A percentile compares a stretch with the other conserved stretches of the same genome.
Evolutionary conservation across 2,329 filamentous ascomycete species (phyloP).

Genomic region (Colletotrichum sp.): DNA sequence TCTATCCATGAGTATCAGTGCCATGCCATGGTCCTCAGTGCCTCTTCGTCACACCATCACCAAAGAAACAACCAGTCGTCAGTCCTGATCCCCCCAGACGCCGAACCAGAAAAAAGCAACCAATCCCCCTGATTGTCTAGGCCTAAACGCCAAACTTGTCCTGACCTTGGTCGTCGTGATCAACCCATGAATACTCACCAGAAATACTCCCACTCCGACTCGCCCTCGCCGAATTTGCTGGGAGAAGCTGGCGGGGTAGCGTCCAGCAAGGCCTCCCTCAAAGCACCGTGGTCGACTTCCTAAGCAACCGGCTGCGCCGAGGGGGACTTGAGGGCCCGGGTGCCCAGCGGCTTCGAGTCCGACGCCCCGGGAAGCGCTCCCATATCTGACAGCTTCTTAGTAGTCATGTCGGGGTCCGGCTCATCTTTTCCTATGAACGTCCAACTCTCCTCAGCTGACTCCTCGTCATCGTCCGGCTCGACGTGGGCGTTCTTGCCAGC

Average conservation of each 20-base stretch:
- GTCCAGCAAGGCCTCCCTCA: background rate
- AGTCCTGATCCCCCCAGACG: background rate
- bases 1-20: slow-evolving; percentile 1
- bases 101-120: background rate
- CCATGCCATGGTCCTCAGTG: background rate
- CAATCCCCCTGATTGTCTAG: background rate
- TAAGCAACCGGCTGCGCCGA: slow-evolving; percentile 8
- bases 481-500: slow-evolving; percentile 51
- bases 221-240: background rate
- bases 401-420: slow-evolving; percentile 48
- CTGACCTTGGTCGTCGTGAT: background rate
- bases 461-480: slow-evolving; percentile 56
- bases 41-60: background rate
- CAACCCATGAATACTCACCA: background rate
- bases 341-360: slow-evolving; percentile 7
- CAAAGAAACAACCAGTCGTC: background rate
- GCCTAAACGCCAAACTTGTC: background rate
- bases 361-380: background rate
- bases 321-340: background rate
- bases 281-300: background rate
- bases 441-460: slow-evolving; percentile 84
- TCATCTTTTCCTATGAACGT: slow-evolving; percentile 77
- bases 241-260: background rate
- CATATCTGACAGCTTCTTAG: slow-evolving; percentile 38
- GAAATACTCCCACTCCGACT: background rate